These are phyloP conservation scores for Allium sativum DNA, from an alignment of 106 monocot genomes.

Conservation along the genomic window DNA sequence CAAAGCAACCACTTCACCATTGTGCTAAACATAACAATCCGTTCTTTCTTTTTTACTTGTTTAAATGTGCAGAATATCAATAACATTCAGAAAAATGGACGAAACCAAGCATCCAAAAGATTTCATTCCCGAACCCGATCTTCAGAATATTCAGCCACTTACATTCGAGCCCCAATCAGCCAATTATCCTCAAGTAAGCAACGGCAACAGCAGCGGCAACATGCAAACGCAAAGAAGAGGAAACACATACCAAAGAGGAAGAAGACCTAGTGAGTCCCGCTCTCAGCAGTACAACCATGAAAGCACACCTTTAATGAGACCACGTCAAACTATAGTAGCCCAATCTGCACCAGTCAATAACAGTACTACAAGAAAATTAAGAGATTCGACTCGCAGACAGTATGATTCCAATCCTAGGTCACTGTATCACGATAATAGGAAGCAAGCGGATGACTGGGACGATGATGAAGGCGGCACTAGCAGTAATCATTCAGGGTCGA, in stretches of 20 bases:
- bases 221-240: neutral
- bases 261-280: neutral
- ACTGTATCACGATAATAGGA: neutral
- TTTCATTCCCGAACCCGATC: slow-evolving; percentile 46
- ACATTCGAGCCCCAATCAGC: slow-evolving; percentile 6
- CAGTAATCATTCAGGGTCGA: neutral
- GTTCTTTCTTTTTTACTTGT: neutral
- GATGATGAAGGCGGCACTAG: neutral
- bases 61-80: slow-evolving; percentile 50
- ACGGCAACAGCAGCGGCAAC: slow-evolving; percentile 6
- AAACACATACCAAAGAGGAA: slow-evolving; percentile 11
- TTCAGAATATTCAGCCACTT: slow-evolving; percentile 45
- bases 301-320: neutral
- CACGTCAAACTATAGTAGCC: slow-evolving; percentile 8
- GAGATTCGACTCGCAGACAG: neutral
- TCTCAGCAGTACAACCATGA: slow-evolving; percentile 1
- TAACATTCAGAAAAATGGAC: slow-evolving; percentile 81
- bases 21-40: no score
- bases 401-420: neutral
- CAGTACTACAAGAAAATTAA: slow-evolving; percentile 4
- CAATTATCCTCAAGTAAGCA: neutral
- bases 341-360: neutral
- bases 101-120: slow-evolving; percentile 25
- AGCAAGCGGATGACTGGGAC: neutral
- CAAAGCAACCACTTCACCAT: neutral